Conservation (phyloP, 1,284 basidiomycete genomes). For the Moesziomyces sp. region DNA sequence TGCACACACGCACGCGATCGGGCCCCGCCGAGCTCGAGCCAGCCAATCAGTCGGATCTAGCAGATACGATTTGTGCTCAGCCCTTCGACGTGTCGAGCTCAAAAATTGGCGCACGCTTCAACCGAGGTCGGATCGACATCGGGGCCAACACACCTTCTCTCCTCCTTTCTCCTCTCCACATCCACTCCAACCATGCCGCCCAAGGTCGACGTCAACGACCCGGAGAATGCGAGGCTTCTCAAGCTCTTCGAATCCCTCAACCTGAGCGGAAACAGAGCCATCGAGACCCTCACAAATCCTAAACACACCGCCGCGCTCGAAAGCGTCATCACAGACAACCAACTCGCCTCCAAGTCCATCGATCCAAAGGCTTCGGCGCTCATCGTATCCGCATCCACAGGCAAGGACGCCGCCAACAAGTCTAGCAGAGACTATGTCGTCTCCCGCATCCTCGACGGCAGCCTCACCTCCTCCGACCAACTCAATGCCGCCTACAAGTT, state of each 20-base stretch:
- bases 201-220: slow-evolving; percentile 71
- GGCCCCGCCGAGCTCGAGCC: slow-evolving; percentile 25
- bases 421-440: slow-evolving; percentile 78
- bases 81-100: neutral
- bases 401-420: slow-evolving; percentile 73
- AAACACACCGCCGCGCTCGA: slow-evolving; percentile 72
- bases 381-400: slow-evolving; percentile 75
- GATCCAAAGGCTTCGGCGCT: slow-evolving; percentile 85
- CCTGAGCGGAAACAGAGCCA: slow-evolving; percentile 80
- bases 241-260: slow-evolving; percentile 83
- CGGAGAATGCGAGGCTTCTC: slow-evolving; percentile 72
- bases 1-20: slow-evolving; percentile 8
- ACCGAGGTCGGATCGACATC: neutral
- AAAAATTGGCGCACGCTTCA: neutral
- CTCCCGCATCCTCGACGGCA: slow-evolving; percentile 76
- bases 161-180: slow-evolving; percentile 9
- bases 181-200: slow-evolving; percentile 69
- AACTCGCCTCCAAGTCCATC: slow-evolving; percentile 69
- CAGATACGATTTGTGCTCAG: neutral
- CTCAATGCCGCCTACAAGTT: slow-evolving; percentile 79
- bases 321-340: slow-evolving; percentile 74
- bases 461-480: slow-evolving; percentile 85
- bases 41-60: slow-evolving; percentile 3
- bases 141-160: slow-evolving; percentile 12
- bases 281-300: slow-evolving; percentile 71